Conservation (phyloP, 352 stramenopile genomes). For the Globisporangium nodosum region DNA sequence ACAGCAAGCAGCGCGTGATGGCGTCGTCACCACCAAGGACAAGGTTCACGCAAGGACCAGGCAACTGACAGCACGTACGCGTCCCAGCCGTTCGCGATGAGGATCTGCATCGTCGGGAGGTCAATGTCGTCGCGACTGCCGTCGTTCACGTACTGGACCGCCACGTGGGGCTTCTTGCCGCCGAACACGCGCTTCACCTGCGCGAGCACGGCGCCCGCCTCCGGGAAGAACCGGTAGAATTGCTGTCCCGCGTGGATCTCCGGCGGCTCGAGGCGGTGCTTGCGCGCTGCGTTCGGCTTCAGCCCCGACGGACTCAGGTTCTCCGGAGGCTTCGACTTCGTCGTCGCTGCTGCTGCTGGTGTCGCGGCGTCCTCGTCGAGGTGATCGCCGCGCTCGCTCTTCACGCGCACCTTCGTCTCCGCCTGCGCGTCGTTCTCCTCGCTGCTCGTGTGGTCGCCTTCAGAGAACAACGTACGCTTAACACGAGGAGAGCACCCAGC, state of each 20-base stretch:
- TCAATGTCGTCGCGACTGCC: conserved; percentile 52
- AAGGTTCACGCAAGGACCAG: not conserved
- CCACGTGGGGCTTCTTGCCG: conserved; percentile 74
- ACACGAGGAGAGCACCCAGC: conserved; percentile 22
- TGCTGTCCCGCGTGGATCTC: conserved; percentile 56
- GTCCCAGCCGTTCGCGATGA: conserved; percentile 79
- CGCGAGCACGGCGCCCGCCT: conserved; percentile 44
- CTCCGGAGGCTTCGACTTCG: conserved; percentile 3
- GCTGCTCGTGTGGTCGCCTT: conserved; percentile 43
- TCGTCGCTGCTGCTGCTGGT: not conserved
- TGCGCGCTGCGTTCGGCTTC: conserved; percentile 45
- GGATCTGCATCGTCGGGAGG: conserved; percentile 62
- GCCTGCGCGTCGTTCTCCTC: conserved; percentile 43
- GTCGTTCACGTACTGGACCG: conserved; percentile 59
- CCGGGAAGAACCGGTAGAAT: conserved; percentile 72
- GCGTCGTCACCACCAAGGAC: not conserved
- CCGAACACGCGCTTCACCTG: conserved; percentile 72
- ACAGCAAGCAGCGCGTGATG: not conserved
- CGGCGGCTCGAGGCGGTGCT: conserved; percentile 37
- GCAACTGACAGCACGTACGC: conserved; percentile 17
- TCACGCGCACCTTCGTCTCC: conserved; percentile 2
- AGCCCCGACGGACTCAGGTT: conserved; percentile 43
- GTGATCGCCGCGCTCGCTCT: not conserved
- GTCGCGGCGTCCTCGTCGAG: conserved; percentile 1
- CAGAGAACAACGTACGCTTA: conserved; percentile 65